Evolutionary conservation across 1,284 basidiomycete species (phyloP).

Genomic region (Gomphus sp.): DNA sequence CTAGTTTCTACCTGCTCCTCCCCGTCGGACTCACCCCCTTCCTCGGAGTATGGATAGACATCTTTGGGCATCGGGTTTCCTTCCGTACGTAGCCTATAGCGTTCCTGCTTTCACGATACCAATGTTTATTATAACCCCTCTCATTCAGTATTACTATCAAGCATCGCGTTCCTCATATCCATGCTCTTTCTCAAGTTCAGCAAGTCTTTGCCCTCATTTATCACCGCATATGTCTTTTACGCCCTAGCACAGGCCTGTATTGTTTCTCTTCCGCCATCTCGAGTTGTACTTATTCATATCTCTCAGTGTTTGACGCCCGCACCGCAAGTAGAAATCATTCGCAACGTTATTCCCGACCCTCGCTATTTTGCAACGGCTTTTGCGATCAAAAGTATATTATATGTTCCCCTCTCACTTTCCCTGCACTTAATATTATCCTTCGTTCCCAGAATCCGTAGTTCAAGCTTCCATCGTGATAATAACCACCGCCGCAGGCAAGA

Average conservation of each 20-base stretch:
- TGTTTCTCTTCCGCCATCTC: not conserved
- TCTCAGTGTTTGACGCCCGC: slow-evolving; percentile 31
- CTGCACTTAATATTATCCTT: too few species aligned
- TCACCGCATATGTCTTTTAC: slow-evolving; percentile 36
- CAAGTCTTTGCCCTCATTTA: slow-evolving; percentile 29
- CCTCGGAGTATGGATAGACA: slow-evolving; percentile 34
- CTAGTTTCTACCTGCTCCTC: slow-evolving; percentile 35
- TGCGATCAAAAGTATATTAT: slow-evolving; percentile 29
- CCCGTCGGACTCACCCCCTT: slow-evolving; percentile 35
- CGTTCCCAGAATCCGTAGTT: slow-evolving; percentile 25
- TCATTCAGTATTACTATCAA: slow-evolving; percentile 31
- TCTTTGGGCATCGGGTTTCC: slow-evolving; percentile 31
- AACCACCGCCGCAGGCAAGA: slow-evolving; percentile 32
- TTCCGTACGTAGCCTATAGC: slow-evolving; percentile 24
- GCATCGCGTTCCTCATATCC: slow-evolving; percentile 31
- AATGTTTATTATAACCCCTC: too few species aligned
- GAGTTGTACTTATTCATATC: not conserved
- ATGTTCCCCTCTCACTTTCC: not conserved
- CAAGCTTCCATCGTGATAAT: slow-evolving; percentile 38
- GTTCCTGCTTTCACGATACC: too few species aligned
- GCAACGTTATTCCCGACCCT: slow-evolving; percentile 32
- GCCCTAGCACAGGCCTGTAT: slow-evolving; percentile 30
- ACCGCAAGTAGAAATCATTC: slow-evolving; percentile 36
- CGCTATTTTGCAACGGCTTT: slow-evolving; percentile 36
- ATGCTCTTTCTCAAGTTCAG: slow-evolving; percentile 36